Conservation (phyloP, 768 basidiomycete species). For the Lactarius deliciosus region DNA sequence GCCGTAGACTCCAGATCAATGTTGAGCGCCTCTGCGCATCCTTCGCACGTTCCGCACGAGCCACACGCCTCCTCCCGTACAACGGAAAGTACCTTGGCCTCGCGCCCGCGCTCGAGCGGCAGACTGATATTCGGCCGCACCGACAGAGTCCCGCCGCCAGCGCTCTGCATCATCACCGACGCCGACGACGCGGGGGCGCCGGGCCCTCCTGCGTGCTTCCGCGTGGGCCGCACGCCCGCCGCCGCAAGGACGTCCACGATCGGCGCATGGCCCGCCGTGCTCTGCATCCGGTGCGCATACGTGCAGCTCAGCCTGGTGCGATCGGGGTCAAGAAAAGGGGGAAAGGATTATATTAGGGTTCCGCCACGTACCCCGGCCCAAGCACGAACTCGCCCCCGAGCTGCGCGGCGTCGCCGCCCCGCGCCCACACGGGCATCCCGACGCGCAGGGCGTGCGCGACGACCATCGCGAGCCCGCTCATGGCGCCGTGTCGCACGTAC, state of each 20-base stretch:
- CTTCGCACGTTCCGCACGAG: conserved; percentile 10
- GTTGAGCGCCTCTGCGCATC: conserved; percentile 18
- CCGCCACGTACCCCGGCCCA: conserved; percentile 51
- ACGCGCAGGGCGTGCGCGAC: conserved; percentile 66
- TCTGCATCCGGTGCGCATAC: conserved; percentile 86
- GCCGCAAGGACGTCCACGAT: conserved; percentile 66
- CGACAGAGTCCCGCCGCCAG: not conserved
- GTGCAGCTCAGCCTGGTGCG: conserved; percentile 54
- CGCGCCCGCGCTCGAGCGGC: conserved; percentile 22
- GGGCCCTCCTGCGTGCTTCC: not conserved
- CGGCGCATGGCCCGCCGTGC: conserved; percentile 68
- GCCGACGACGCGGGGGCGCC: not conserved
- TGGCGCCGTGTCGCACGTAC: conserved; percentile 64
- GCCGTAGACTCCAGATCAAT: conserved; percentile 25
- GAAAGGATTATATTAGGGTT: not conserved
- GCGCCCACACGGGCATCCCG: conserved; percentile 81
- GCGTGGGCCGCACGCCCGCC: conserved; percentile 47
- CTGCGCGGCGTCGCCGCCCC: conserved; percentile 72
- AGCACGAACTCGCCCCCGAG: conserved; percentile 90
- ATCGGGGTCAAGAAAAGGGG: conserved; percentile 3
- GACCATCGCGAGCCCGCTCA: conserved; percentile 74
- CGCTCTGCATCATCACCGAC: not conserved
- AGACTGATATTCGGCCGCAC: conserved; percentile 5
- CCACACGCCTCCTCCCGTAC: conserved; percentile 29
- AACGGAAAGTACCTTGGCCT: conserved; percentile 27